phyloP scores from a whole-genome alignment of 495 filamentous ascomycete species.

The Amorphotheca resinae region DNA sequence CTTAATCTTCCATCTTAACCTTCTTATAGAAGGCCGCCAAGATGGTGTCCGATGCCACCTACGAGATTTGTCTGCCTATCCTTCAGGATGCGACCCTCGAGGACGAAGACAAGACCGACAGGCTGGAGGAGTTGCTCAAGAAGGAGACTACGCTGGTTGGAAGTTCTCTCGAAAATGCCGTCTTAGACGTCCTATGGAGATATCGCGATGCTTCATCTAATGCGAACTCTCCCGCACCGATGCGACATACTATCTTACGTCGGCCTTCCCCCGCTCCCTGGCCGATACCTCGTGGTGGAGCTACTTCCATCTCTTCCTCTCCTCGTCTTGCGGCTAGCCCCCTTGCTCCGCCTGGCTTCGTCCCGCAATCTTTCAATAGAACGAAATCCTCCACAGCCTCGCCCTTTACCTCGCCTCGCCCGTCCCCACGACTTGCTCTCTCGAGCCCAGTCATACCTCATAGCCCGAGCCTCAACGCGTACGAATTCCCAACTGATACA shows the following conservation, averaged over 20 bases:
- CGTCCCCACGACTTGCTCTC: constrained; percentile 84
- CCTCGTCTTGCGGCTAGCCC: constrained; percentile 68
- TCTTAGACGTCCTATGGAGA: constrained; percentile 86
- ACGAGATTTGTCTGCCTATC: constrained; percentile 80
- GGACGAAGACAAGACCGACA: constrained; percentile 93
- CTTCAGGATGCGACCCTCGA: constrained; percentile 72
- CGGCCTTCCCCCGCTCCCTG: constrained; percentile 87
- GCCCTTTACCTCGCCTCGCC: constrained; percentile 87
- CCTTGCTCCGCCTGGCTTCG: constrained; percentile 69
- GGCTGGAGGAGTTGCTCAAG: constrained; percentile 73
- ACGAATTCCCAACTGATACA: constrained; percentile 69
- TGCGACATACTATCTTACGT: constrained; percentile 80
- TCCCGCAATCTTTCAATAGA: constrained; percentile 60
- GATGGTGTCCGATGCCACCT: constrained; percentile 88
- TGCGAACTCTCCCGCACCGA: constrained; percentile 65
- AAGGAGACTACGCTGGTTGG: constrained; percentile 66
- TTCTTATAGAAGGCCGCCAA: constrained; percentile 9
- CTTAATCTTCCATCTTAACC: not conserved
- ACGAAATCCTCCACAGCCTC: constrained; percentile 65
- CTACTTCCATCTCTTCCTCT: constrained; percentile 68
- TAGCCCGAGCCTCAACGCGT: constrained; percentile 85
- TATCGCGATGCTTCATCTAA: constrained; percentile 67
- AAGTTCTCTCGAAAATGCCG: constrained; percentile 72
- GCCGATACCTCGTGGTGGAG: constrained; percentile 60
- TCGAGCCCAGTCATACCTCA: constrained; percentile 88